Conservation (phyloP, 1,284 basidiomycete genomes). For the Ceratobasidium sp. region DNA sequence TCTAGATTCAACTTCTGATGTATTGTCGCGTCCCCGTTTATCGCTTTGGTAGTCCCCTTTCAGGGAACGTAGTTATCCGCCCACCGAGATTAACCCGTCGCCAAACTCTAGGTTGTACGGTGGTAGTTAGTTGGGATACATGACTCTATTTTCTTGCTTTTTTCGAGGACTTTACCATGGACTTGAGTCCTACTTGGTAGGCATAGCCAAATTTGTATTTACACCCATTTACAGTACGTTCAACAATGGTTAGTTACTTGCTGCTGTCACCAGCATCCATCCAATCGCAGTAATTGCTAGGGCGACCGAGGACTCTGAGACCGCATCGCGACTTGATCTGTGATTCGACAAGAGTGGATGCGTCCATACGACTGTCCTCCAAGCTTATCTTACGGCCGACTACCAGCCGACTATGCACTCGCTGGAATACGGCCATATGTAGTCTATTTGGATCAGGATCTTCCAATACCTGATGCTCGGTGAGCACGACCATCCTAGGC, state of each 20-base stretch:
- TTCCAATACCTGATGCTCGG: conserved; percentile 1
- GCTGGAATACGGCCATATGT: not conserved
- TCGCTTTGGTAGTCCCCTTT: conserved; percentile 28
- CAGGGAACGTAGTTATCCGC: conserved; percentile 34
- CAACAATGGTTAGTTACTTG: conserved; percentile 32
- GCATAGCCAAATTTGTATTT: conserved; percentile 38
- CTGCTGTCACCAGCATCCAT: conserved; percentile 1
- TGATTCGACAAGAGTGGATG: not conserved
- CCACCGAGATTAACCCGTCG: conserved; percentile 31
- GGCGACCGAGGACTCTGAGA: not conserved
- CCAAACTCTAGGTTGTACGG: conserved; percentile 21
- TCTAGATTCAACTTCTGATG: conserved; percentile 20
- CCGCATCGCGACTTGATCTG: not conserved
- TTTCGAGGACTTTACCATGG: conserved; percentile 37
- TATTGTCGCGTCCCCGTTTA: conserved; percentile 3
- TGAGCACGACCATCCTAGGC: not conserved
- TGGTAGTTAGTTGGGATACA: conserved; percentile 22
- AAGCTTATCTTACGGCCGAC: not conserved
- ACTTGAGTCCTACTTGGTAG: conserved; percentile 28
- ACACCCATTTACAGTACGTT: conserved; percentile 35
- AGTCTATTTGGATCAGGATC: not conserved
- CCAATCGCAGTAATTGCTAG: conserved; percentile 11
- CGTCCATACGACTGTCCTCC: not conserved
- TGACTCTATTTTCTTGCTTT: conserved; percentile 18
- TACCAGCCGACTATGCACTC: not conserved